phyloP scores from a whole-genome alignment of 495 filamentous ascomycete species.

The Tetracladium setigerum region DNA sequence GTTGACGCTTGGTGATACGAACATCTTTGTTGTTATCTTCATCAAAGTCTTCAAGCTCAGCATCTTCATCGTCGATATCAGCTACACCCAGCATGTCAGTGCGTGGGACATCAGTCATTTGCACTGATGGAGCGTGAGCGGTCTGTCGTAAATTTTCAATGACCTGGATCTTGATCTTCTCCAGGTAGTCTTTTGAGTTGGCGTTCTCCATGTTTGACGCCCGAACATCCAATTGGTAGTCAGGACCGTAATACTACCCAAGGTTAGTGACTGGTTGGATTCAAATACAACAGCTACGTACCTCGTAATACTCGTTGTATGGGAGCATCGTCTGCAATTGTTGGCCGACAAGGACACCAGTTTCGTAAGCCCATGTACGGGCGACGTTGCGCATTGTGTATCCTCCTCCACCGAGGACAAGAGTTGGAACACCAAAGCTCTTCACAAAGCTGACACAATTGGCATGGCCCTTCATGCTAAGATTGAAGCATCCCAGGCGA shows the following conservation, averaged over 20 bases:
- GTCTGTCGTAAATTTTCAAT: conserved; percentile 91
- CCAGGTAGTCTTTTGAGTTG: conserved; percentile 87
- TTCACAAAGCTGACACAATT: conserved; percentile 97
- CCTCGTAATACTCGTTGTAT: conserved; percentile 98
- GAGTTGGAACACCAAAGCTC: conserved; percentile 80
- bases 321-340: conserved; percentile 76
- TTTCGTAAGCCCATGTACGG: conserved; percentile 95
- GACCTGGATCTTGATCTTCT: conserved; percentile 89
- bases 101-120: conserved; percentile 91
- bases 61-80: conserved; percentile 71
- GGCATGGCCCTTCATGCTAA: conserved; percentile 95
- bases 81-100: conserved; percentile 58
- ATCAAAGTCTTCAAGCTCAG: conserved; percentile 79
- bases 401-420: conserved; percentile 90
- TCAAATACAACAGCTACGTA: conserved; percentile 31
- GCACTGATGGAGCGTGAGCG: conserved; percentile 81
- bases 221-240: conserved; percentile 91
- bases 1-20: conserved; percentile 73
- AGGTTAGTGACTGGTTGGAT: conserved; percentile 23
- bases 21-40: conserved; percentile 86
- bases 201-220: conserved; percentile 99
- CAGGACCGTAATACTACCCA: conserved; percentile 87
- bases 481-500: conserved; percentile 92
- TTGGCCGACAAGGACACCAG: conserved; percentile 78
- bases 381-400: conserved; percentile 99